Conservation (phyloP, 208 protist genomes). For the Trypanosoma vivax region DNA sequence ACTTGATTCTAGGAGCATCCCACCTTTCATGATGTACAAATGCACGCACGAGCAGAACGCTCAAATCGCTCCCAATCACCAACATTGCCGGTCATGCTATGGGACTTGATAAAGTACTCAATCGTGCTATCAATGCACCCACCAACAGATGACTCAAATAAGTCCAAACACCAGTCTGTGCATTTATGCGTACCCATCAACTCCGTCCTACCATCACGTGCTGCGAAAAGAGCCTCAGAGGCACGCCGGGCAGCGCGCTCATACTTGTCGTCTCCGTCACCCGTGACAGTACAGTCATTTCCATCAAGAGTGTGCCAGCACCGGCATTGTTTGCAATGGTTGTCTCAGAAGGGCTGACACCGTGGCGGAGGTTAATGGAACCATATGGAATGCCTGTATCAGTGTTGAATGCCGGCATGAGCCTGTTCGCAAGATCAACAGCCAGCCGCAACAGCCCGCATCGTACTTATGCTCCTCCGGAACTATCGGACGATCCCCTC, state of each 20-base stretch:
- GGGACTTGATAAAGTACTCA: no score
- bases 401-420: constrained; percentile 74
- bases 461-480: constrained; percentile 40
- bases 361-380: constrained; percentile 63
- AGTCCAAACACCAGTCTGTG: constrained; percentile 24
- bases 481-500: constrained; percentile 38
- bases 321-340: constrained; percentile 39
- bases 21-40: no score
- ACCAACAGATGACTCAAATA: constrained; percentile 35
- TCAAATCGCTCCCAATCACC: no score
- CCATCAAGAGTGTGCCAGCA: constrained; percentile 52
- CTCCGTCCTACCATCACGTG: constrained; percentile 11
- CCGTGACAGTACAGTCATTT: constrained; percentile 42
- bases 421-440: constrained; percentile 39
- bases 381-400: constrained; percentile 83
- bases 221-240: constrained; percentile 23
- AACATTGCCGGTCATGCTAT: no score
- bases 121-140: no score
- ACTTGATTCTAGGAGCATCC: no score
- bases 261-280: constrained; percentile 41
- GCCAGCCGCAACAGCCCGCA: constrained; percentile 43
- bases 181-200: constrained; percentile 47
- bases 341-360: constrained; percentile 45
- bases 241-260: constrained; percentile 25
- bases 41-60: no score